Conservation (phyloP, 2,329 filamentous ascomycete species). For the Paecilomyces sp. region DNA sequence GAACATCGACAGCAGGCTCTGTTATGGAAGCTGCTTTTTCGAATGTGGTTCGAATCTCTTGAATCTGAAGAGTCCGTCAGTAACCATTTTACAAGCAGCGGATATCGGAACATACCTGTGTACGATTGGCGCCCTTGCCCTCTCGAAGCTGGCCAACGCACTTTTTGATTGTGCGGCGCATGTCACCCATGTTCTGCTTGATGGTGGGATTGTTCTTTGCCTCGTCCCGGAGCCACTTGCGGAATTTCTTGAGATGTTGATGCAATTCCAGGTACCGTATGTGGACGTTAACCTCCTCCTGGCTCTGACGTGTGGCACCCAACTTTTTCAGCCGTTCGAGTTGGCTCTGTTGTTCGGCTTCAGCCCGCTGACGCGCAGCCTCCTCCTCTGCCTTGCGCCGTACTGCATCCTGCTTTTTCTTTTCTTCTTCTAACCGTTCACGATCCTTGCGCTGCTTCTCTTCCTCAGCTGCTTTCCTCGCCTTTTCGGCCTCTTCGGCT, state of each 20-base stretch:
- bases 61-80: constrained; percentile 15
- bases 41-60: constrained; percentile 46
- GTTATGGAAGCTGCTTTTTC: constrained; percentile 47
- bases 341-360: constrained; percentile 17
- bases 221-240: constrained; percentile 48
- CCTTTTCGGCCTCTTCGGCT: constrained; percentile 27
- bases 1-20: constrained; percentile 51
- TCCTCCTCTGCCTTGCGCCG: constrained; percentile 21
- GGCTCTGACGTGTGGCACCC: constrained; percentile 20
- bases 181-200: constrained; percentile 62
- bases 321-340: constrained; percentile 20
- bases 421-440: constrained; percentile 22
- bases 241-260: constrained; percentile 56
- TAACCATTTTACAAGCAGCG: background rate
- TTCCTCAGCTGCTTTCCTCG: constrained; percentile 31
- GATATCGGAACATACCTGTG: constrained; percentile 40
- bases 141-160: constrained; percentile 63
- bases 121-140: constrained; percentile 55
- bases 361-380: constrained; percentile 14
- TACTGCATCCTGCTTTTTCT: constrained; percentile 24
- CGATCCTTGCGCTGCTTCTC: constrained; percentile 27
- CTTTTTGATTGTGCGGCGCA: constrained; percentile 64
- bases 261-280: constrained; percentile 53
- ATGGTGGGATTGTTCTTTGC: constrained; percentile 50
- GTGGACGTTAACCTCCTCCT: constrained; percentile 37